These are phyloP conservation scores for Xylaria sp. DNA, from an alignment of 2,329 filamentous ascomycete genomes.

Conservation along the genomic window DNA sequence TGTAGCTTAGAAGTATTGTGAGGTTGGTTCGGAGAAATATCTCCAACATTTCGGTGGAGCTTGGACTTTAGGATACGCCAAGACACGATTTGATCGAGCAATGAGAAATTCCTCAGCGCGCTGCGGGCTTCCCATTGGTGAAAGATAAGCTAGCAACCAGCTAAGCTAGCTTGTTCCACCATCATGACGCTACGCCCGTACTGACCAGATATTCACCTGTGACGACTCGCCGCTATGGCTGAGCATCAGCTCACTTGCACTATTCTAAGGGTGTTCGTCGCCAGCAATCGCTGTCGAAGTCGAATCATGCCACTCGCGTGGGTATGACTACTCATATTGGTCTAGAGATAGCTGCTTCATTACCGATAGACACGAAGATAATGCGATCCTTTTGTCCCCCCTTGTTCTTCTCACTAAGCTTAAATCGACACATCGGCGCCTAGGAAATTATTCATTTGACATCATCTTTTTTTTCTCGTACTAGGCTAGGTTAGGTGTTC, in stretches of 20 bases:
- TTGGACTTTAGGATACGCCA: slow-evolving; percentile 18
- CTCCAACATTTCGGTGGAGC: slow-evolving; percentile 26
- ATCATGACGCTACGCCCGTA: slow-evolving; percentile 1
- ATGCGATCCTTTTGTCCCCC: background rate
- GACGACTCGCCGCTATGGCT: slow-evolving; percentile 17
- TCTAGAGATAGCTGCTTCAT: background rate
- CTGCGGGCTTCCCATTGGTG: slow-evolving; percentile 33
- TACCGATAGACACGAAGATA: background rate
- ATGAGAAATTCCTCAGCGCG: slow-evolving; percentile 34
- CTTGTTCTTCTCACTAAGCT: background rate
- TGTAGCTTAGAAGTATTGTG: background rate
- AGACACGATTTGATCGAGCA: slow-evolving; percentile 35
- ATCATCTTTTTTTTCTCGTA: slow-evolving; percentile 5
- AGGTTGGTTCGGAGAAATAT: slow-evolving; percentile 4
- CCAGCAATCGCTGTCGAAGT: background rate
- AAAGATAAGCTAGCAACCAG: slow-evolving; percentile 36
- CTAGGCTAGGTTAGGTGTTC: background rate
- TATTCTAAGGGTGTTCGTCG: background rate
- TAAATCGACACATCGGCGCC: background rate
- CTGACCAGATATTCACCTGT: slow-evolving; percentile 9
- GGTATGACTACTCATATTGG: background rate
- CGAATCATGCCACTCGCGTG: background rate
- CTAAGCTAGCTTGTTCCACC: slow-evolving; percentile 23
- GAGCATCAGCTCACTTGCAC: slow-evolving; percentile 8
- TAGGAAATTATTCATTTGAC: background rate